Evolutionary conservation across 2,329 filamentous ascomycete genomes (phyloP).

Genomic region (Nemania diffusa): DNA sequence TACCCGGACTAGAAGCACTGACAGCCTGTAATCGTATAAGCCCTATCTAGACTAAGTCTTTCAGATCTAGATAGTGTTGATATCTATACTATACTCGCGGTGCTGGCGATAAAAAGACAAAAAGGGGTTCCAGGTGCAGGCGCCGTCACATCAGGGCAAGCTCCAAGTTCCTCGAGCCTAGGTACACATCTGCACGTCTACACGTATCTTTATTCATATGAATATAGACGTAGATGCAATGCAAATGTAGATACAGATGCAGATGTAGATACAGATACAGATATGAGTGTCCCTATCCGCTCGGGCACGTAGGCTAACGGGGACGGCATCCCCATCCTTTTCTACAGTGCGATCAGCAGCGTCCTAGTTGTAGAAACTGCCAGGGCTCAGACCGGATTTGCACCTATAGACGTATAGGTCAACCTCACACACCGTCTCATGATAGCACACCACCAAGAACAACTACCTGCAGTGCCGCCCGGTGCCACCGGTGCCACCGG

Average conservation of each 20-base stretch:
- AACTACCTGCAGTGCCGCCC: not conserved
- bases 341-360: conserved; percentile 33
- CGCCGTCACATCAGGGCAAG: conserved; percentile 37
- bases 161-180: not conserved
- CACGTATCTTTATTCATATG: too few relatives aligned
- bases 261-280: too few relatives aligned
- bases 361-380: conserved; percentile 31
- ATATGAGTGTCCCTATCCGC: too few relatives aligned
- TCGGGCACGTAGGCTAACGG: conserved; percentile 26
- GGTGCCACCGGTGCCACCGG: too few relatives aligned
- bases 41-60: too few relatives aligned
- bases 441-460: not conserved
- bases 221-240: too few relatives aligned
- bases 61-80: too few relatives aligned
- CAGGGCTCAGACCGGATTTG: conserved; percentile 31
- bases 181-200: not conserved
- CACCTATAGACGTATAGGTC: conserved; percentile 20
- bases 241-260: too few relatives aligned
- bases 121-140: conserved; percentile 33
- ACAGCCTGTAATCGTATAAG: too few relatives aligned
- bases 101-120: conserved; percentile 34
- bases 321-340: not conserved
- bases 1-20: too few relatives aligned
- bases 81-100: too few relatives aligned
- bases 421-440: not conserved